Percentiles rank a stretch among this genome's conserved stretches.
Conservation (phyloP, 192 early-diverging fungal genomes). For the Bifiguratus adelaidae region DNA sequence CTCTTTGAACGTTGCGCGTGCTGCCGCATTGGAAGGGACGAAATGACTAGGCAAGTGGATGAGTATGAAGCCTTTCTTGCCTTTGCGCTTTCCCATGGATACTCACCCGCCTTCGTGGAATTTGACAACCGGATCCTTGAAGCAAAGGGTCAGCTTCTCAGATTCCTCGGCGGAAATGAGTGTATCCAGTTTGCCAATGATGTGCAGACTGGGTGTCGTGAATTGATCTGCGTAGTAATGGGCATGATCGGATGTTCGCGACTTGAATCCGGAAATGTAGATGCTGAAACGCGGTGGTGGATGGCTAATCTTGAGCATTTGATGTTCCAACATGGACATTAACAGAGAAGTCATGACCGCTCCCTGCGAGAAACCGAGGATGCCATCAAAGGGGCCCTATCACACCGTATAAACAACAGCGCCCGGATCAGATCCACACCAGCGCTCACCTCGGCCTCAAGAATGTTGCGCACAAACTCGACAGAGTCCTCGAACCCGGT, state of each 20-base stretch:
- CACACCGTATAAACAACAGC: not conserved
- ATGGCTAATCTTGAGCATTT: conserved; percentile 16
- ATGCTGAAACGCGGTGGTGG: conserved; percentile 31
- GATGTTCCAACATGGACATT: conserved; percentile 23
- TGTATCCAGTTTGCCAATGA: conserved; percentile 21
- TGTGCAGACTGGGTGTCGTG: conserved; percentile 20
- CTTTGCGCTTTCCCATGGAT: not conserved
- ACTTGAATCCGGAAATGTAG: conserved; percentile 31
- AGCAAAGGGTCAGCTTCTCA: conserved; percentile 2
- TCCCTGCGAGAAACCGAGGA: conserved; percentile 46
- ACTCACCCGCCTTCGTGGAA: conserved; percentile 24
- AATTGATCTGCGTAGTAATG: conserved; percentile 4
- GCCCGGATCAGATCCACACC: not conserved
- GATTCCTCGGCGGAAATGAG: conserved; percentile 14
- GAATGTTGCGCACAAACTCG: conserved; percentile 18
- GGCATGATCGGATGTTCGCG: conserved; percentile 7
- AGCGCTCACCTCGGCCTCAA: conserved; percentile 23
- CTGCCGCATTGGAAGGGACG: not conserved
- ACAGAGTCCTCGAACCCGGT: conserved; percentile 33
- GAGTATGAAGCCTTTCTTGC: not conserved
- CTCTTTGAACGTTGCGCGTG: not conserved
- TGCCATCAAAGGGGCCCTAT: conserved; percentile 42
- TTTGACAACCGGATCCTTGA: conserved; percentile 8
- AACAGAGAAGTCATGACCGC: conserved; percentile 35
- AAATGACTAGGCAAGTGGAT: not conserved